These are phyloP conservation scores for Solanum rostratum DNA, from an alignment of 257 asterid genomes.

Conservation along the genomic window DNA sequence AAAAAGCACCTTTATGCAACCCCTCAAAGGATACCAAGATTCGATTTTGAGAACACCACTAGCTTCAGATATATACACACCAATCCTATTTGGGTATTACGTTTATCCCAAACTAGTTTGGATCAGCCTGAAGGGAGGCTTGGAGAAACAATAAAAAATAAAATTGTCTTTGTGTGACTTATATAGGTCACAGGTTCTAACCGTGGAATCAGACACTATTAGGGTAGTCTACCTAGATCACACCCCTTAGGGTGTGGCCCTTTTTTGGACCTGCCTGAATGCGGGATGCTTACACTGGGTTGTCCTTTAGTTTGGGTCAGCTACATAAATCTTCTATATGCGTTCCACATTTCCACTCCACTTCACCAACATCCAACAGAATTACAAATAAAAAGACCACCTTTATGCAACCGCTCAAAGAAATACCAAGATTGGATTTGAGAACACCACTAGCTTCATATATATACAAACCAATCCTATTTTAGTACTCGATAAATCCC, in stretches of 20 bases:
- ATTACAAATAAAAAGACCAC: neutral
- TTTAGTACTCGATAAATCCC: neutral
- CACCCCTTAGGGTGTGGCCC: neutral
- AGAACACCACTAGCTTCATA: neutral
- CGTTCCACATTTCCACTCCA: neutral
- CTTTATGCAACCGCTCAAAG: neutral
- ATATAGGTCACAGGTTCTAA: too few species aligned
- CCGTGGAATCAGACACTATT: too few species aligned
- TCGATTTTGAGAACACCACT: neutral
- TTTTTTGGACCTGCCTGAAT: neutral
- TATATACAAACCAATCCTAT: neutral
- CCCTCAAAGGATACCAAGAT: neutral
- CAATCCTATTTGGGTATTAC: neutral
- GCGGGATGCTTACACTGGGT: neutral
- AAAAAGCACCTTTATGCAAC: neutral
- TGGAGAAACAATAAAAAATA: too few species aligned
- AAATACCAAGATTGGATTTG: neutral
- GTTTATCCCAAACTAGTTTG: neutral
- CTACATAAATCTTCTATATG: neutral
- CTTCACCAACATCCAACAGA: neutral
- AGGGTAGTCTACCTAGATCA: neutral
- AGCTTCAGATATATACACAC: neutral
- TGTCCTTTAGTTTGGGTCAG: neutral
- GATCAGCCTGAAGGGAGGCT: neutral
- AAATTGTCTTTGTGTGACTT: too few species aligned